Percentiles rank a stretch among this genome's conserved stretches.
phyloP scores from a whole-genome alignment of 176 grass and related monocot genomes.

The Chrysopogon serrulatus region DNA sequence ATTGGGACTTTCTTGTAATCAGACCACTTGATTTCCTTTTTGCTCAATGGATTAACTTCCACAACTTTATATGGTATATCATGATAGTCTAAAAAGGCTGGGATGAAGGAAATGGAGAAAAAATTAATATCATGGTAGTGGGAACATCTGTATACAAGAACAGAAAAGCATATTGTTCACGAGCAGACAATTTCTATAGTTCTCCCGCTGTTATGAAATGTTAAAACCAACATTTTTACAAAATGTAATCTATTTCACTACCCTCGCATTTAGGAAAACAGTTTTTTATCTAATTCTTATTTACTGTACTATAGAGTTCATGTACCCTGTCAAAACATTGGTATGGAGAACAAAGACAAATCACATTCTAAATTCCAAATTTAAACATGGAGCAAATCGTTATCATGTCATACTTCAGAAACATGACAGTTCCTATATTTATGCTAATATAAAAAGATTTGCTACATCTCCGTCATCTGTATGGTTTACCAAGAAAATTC shows the following conservation, averaged over 20 bases:
- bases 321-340: not conserved
- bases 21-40: conserved; percentile 99
- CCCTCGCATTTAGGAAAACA: not conserved
- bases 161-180: not conserved
- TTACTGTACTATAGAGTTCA: not conserved
- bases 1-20: conserved; percentile 99
- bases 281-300: not conserved
- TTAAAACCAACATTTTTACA: not conserved
- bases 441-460: not conserved
- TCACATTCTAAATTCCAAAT: not conserved
- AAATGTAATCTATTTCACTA: not conserved
- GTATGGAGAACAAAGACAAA: not conserved
- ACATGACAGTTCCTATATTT: not conserved
- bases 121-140: not conserved
- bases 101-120: conserved; percentile 15
- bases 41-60: conserved; percentile 97
- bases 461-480: no score
- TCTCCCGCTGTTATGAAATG: not conserved
- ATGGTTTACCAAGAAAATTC: no score
- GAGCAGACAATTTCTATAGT: not conserved
- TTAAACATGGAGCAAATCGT: not conserved
- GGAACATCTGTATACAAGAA: not conserved
- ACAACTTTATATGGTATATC: conserved; percentile 99
- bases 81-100: conserved; percentile 97
- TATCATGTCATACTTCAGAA: not conserved